Base-by-base conservation (phyloP, 768 basidiomycete species). In the Serpula lacrymans region DNA sequence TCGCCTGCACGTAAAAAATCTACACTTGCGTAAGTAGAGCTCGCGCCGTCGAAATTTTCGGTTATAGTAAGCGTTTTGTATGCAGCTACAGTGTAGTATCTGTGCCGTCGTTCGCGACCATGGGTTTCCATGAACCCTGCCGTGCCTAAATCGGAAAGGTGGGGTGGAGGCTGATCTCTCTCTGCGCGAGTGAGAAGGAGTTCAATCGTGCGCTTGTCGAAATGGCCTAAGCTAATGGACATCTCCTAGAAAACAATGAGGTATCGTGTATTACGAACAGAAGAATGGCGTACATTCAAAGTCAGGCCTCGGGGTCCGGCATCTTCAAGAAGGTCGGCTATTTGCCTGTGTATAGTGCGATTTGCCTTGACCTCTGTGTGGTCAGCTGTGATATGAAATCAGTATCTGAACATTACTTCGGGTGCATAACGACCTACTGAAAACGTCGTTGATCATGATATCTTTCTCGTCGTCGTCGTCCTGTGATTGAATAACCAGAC, bases 51-150 rank as follows among this genome's bases (percentile, higher is more conserved):
- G 18, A 92, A 70, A 6, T 77, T 74, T 59, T 92, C 87, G 32
- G 70, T 68, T 2, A 68, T 63, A 34, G 91, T 74, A 23, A 89
- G 68, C 22, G 68, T 58, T 22, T 69, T 74, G 61, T 88, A 95
- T 22, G 81, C 77, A 2, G 75, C 71, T 31, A 84, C 58, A 0
- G 88, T 88, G 65, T 80, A 93, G 55, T 90, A 90, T 47, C 90
- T 75, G 57, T 90, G 80, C 17, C 90, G 84, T 21, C 91, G 82
- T 64, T 97, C 89, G 25, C 91, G 80, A 4, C 89, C 89, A 47
- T 74, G 71, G 1, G 80, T 88, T 63, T 96, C 94, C 74, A 84
- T 83, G 21, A 88, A 59, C 26, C 80, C 77, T 16, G 75, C 74
- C 36, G 89, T 75, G 20, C 79, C 74, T 28, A 88, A 68, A 57